Evolutionary conservation across 495 filamentous ascomycete species (phyloP), one percentile per base, ranked within the genome.

Genomic region (Penicillium herquei): DNA sequence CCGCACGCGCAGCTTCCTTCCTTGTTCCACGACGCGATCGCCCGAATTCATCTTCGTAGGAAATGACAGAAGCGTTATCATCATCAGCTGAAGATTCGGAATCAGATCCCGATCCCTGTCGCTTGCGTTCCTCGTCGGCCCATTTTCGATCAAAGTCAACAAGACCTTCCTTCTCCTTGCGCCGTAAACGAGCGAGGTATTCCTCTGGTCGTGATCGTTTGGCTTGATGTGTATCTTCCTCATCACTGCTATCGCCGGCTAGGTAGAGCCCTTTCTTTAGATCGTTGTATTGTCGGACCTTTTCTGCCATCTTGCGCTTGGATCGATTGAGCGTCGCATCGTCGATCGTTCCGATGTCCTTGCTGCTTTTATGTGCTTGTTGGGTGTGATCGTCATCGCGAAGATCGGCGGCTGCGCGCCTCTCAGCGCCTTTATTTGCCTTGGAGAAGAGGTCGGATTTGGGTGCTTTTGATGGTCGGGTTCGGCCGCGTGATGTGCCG

Each of bases 111-210:
- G 65, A n/a, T 34, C 33, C 37, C 18, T 51, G 16, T 12, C 67
- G 64, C 11, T 76, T 74, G 10, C 70, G 70, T 42, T 84, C 67
- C 39, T 71, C 68, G 60, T 95, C 90, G 0, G 86, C 90, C 91
- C 93, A 96, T 71, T 98, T 98, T 41, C 84, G 77, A 71, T 97
- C 92, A 65, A 98, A 98, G 74, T 98, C 94, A 0, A 98, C 86
- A 17, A 93, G 72, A 8, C 71, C 82, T 62, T 80, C 81, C 48
- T 72, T 70, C 51, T 78, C 75, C 54, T 67, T 71, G 50, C 74
- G 63, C 7, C 74, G 58, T 17, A 78, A 44, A 16, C 71, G 57
- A 2, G 62, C 49, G 3, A 73, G 33, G 52, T 75, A 71, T 39
- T 60, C 57, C 8, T 73, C 70, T 26, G 32, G 75, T 65, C 79